phyloP scores from a whole-genome alignment of 139 green algal species.

The Mesotaenium endlicherianum region DNA sequence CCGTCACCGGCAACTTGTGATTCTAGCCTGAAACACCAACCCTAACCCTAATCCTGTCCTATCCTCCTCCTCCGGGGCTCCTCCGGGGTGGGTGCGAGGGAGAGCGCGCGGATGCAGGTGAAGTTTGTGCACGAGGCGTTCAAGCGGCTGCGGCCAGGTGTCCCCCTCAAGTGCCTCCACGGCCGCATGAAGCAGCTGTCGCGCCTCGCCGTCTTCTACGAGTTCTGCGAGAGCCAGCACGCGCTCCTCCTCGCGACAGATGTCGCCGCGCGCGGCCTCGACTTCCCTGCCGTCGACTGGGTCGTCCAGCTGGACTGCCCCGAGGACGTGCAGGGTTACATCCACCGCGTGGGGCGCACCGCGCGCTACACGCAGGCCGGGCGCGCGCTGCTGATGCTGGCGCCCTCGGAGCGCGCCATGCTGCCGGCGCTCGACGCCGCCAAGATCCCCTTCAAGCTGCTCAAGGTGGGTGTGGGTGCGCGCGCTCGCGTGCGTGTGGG shows the following conservation, averaged over 20 bases:
- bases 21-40: too few relatives aligned
- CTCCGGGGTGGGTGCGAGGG: neutral
- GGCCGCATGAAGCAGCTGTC: slow-evolving; percentile 94
- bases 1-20: too few relatives aligned
- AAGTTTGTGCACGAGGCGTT: slow-evolving; percentile 92
- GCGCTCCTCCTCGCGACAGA: slow-evolving; percentile 92
- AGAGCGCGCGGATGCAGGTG: slow-evolving; percentile 59
- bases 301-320: slow-evolving; percentile 89
- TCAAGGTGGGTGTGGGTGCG: slow-evolving; percentile 57
- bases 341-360: slow-evolving; percentile 87
- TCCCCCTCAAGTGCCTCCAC: slow-evolving; percentile 84
- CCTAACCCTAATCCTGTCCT: too few relatives aligned
- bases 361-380: slow-evolving; percentile 72
- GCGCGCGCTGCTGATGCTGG: slow-evolving; percentile 56
- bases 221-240: slow-evolving; percentile 48
- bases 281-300: slow-evolving; percentile 92
- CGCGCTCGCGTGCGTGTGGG: too few relatives aligned
- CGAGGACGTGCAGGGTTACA: slow-evolving; percentile 89
- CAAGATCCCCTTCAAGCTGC: slow-evolving; percentile 78
- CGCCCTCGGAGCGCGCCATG: slow-evolving; percentile 41
- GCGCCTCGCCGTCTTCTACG: slow-evolving; percentile 64
- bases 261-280: slow-evolving; percentile 82
- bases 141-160: slow-evolving; percentile 81
- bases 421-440: slow-evolving; percentile 64
- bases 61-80: too few relatives aligned